Base-by-base conservation (phyloP, 768 basidiomycete species). In the Saitozyma podzolica region DNA sequence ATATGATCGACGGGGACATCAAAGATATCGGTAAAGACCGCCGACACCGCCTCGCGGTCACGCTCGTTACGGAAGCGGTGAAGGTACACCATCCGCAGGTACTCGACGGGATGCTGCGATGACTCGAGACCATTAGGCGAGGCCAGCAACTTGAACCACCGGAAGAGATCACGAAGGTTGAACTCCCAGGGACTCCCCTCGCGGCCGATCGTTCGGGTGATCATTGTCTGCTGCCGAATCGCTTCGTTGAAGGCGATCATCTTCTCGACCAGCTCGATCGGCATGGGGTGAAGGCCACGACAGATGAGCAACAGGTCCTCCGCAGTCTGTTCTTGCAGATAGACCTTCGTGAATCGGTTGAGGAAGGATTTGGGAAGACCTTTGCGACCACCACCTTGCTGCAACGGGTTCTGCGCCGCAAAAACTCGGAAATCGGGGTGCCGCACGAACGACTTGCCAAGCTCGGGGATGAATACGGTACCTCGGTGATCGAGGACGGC, bases 271-370 rank as follows among this genome's bases (percentile, higher is more conserved):
- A 84, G 72, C 2, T 82, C 80, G 50, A 82, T 75, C 13, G 86
- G 84, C 41, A 86, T 81, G 6, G 89, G 88, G 78, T 89, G 90
- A 19, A 91, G 83, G 56, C 87, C 85, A 41, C 83, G 84, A 69
- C 89, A 94, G 61, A 97, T 88, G 19, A 88, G 80, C 50, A 88
- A 82, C 57, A 96, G 83, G 79, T 99, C 96, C 40, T 84, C 80
- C 0, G 87, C 77, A 0, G 87, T 85, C 43, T 98, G 85, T 69
- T 95, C 91, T 69, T 93, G 87, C 51, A 97, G 81, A 74, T 92
- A 92, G 47, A 98, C 96, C 78, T 93, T 94, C n/a, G 92, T 97
- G 81, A 99, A 99, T 14, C 96, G 88, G 78, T 99, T 96, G 58
- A 98, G 83, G 81, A 96, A 99, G 0, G 96, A 98, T 75, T 91